Conservation (phyloP, 2,329 filamentous ascomycete genomes). For the Anthostomella pinea region DNA sequence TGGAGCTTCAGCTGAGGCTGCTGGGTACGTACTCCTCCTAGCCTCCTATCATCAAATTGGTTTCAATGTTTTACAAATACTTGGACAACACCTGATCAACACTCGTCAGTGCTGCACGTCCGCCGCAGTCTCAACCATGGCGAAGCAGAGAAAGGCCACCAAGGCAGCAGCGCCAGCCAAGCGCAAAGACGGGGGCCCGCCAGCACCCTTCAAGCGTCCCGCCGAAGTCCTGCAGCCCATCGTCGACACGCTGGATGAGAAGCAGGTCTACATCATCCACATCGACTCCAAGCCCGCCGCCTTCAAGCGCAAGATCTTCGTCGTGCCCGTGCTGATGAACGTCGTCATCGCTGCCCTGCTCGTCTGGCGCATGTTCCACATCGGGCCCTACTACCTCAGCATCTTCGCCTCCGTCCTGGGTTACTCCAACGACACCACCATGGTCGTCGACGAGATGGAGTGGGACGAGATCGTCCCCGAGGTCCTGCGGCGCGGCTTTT, state of each 20-base stretch:
- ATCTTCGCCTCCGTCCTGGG: constrained; percentile 65
- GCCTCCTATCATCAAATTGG: too few relatives aligned
- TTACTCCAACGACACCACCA: constrained; percentile 62
- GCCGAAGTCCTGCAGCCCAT: constrained; percentile 64
- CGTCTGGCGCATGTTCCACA: constrained; percentile 63
- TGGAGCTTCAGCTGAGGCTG: too few relatives aligned
- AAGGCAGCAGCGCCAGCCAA: constrained; percentile 23
- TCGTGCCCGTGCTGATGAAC: constrained; percentile 77
- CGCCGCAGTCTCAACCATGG: constrained; percentile 20
- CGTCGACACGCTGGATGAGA: constrained; percentile 60
- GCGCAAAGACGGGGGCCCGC: constrained; percentile 38
- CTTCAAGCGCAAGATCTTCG: constrained; percentile 81
- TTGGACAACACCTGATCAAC: too few relatives aligned
- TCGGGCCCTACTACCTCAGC: constrained; percentile 69
- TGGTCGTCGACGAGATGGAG: constrained; percentile 55
- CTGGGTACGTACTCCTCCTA: too few relatives aligned
- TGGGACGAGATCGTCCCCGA: constrained; percentile 56
- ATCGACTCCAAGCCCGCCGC: constrained; percentile 67
- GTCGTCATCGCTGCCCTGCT: constrained; percentile 62
- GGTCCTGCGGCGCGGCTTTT: constrained; percentile 57
- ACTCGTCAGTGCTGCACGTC: too few relatives aligned
- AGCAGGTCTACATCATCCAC: constrained; percentile 80
- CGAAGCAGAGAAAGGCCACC: constrained; percentile 24
- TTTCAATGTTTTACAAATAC: too few relatives aligned
- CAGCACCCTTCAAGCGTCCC: constrained; percentile 66